A percentile compares a stretch with the other conserved stretches of the same genome.
Evolutionary conservation across 768 basidiomycete species (phyloP).

Genomic region (Boletus reticulatus): DNA sequence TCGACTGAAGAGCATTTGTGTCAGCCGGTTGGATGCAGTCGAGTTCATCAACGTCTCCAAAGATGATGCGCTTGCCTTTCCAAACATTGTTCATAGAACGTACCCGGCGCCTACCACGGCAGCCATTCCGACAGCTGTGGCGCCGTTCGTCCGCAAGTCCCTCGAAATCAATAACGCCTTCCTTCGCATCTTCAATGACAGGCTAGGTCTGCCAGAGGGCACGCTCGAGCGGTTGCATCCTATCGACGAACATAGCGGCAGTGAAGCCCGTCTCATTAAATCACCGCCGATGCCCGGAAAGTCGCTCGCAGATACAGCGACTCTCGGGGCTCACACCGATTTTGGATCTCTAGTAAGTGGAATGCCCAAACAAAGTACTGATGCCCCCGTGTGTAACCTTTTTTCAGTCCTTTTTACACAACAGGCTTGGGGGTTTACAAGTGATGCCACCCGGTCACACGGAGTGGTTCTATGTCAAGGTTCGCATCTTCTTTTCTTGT

Average conservation of each 20-base stretch:
- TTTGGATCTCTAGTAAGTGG: conserved; percentile 64
- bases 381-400: background rate
- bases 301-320: conserved; percentile 32
- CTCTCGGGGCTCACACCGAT: conserved; percentile 68
- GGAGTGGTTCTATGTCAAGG: conserved; percentile 69
- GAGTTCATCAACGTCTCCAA: conserved; percentile 70
- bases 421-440: conserved; percentile 67
- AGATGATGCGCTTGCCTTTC: conserved; percentile 66
- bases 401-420: conserved; percentile 61
- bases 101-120: conserved; percentile 55
- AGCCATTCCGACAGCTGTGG: conserved; percentile 48
- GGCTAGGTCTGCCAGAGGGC: conserved; percentile 51
- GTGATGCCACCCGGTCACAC: conserved; percentile 60
- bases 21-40: conserved; percentile 41
- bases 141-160: conserved; percentile 57
- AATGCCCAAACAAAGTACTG: background rate
- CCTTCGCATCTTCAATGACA: conserved; percentile 55
- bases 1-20: background rate
- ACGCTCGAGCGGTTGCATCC: conserved; percentile 44
- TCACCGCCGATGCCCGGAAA: conserved; percentile 40
- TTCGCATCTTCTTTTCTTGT: conserved; percentile 9
- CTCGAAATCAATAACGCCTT: conserved; percentile 52
- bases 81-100: conserved; percentile 46
- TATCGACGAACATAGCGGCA: conserved; percentile 47
- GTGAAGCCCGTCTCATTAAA: conserved; percentile 56